These are phyloP conservation scores for Phaseolus lunatus DNA, from an alignment of 306 rosid genomes.

Conservation along the genomic window DNA sequence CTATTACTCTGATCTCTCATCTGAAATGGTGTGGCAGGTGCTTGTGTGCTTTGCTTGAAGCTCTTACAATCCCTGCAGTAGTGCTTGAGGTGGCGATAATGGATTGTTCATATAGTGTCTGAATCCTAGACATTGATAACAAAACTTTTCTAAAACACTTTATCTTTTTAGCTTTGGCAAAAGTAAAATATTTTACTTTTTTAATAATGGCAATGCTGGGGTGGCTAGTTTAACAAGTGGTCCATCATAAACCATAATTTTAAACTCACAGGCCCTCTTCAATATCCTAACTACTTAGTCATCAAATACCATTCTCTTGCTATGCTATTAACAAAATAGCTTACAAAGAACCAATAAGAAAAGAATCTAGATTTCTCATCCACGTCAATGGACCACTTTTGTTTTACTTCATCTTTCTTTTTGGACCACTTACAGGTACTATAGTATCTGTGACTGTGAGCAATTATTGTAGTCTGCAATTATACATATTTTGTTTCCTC, in stretches of 20 bases:
- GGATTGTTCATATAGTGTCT: no score
- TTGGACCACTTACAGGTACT: neutral
- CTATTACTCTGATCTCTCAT: no score
- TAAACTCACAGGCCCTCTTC: no score
- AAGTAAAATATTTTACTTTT: neutral
- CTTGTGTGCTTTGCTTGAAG: no score
- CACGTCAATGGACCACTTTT: slow-evolving; percentile 25
- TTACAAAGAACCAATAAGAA: neutral
- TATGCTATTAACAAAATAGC: neutral
- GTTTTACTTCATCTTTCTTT: neutral
- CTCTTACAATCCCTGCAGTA: no score
- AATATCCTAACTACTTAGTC: no score
- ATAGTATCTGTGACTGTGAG: neutral
- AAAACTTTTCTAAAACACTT: neutral
- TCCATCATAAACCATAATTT: no score
- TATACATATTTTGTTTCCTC: neutral
- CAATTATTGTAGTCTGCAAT: slow-evolving; percentile 20
- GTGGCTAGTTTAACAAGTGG: no score
- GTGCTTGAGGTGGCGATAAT: no score
- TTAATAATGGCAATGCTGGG: neutral
- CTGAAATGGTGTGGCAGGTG: no score
- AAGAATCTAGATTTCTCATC: neutral
- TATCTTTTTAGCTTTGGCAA: neutral
- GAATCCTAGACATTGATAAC: neutral
- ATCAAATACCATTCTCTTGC: no score